A percentile compares a stretch with the other conserved stretches of the same genome.
These are phyloP conservation scores for Chaetomium fimeti DNA, from an alignment of 495 filamentous ascomycete genomes.

Conservation along the genomic window DNA sequence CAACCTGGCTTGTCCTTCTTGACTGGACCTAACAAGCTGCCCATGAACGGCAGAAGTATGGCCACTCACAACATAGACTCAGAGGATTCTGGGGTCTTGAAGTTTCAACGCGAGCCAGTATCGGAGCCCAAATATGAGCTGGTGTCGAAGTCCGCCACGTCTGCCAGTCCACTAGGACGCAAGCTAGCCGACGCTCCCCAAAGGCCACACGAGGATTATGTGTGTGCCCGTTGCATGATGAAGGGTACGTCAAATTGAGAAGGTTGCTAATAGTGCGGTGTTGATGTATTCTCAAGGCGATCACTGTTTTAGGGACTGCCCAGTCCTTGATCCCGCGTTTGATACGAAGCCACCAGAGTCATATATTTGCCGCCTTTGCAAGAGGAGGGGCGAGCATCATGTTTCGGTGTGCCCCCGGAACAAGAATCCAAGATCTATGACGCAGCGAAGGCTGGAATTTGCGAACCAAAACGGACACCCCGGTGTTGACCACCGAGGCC, in stretches of 20 bases:
- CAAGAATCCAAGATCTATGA: slow-evolving; percentile 29
- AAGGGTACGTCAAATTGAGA: background rate
- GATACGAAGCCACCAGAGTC: slow-evolving; percentile 29
- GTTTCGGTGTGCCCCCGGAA: slow-evolving; percentile 35
- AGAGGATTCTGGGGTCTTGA: background rate
- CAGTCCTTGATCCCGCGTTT: slow-evolving; percentile 41
- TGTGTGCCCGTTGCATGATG: background rate
- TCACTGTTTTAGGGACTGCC: slow-evolving; percentile 42
- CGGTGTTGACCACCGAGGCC: too few species aligned
- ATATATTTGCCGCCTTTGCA: slow-evolving; percentile 44
- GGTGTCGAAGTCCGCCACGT: background rate
- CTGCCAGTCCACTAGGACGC: too few species aligned
- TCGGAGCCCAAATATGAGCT: background rate
- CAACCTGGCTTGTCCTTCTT: slow-evolving; percentile 18
- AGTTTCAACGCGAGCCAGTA: background rate
- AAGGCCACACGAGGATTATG: background rate
- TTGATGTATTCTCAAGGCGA: slow-evolving; percentile 30
- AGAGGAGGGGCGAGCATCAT: slow-evolving; percentile 32
- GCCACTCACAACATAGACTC: background rate
- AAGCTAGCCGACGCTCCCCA: background rate
- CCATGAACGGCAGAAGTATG: background rate
- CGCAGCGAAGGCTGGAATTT: slow-evolving; percentile 18
- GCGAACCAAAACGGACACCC: background rate
- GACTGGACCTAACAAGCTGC: slow-evolving; percentile 28
- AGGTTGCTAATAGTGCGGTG: background rate